A percentile compares a stretch with the other conserved stretches of the same genome.
Conservation (phyloP, 2,329 filamentous ascomycete genomes). For the Fusarium odoratissimum region DNA sequence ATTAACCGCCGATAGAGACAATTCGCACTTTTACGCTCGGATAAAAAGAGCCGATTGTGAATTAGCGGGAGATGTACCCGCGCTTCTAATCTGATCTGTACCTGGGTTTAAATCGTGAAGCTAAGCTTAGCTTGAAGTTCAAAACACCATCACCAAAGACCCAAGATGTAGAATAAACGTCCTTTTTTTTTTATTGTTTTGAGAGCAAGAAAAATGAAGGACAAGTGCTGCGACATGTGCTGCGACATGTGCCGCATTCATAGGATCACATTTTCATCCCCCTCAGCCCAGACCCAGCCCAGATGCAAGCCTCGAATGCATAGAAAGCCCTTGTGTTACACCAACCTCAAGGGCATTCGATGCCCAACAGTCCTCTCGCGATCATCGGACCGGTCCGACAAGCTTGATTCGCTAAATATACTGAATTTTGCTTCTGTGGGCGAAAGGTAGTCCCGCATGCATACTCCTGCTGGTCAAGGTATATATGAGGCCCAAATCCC, state of each 20-base stretch:
- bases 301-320: not conserved
- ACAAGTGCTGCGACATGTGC: no score
- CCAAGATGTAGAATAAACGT: not conserved
- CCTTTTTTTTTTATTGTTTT: no score
- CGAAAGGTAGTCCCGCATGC: fast-evolving
- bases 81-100: not conserved
- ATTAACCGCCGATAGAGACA: not conserved
- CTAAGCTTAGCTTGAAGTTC: not conserved
- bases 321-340: not conserved
- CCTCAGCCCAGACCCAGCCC: not conserved
- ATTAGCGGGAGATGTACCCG: not conserved
- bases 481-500: conserved; percentile 2
- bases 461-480: fast-evolving
- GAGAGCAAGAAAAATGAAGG: no score
- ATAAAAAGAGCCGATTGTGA: not conserved
- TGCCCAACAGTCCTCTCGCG: not conserved
- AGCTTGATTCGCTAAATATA: fast-evolving
- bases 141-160: not conserved
- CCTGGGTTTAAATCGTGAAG: not conserved
- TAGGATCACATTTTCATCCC: not conserved
- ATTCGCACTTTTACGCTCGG: not conserved
- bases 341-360: not conserved
- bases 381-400: fast-evolving
- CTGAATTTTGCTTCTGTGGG: not conserved
- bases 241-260: not conserved